A percentile compares a stretch with the other conserved stretches of the same genome.
These are phyloP conservation scores for Calonectria fujianensis DNA, from an alignment of 2,329 filamentous ascomycete species.

Conservation along the genomic window DNA sequence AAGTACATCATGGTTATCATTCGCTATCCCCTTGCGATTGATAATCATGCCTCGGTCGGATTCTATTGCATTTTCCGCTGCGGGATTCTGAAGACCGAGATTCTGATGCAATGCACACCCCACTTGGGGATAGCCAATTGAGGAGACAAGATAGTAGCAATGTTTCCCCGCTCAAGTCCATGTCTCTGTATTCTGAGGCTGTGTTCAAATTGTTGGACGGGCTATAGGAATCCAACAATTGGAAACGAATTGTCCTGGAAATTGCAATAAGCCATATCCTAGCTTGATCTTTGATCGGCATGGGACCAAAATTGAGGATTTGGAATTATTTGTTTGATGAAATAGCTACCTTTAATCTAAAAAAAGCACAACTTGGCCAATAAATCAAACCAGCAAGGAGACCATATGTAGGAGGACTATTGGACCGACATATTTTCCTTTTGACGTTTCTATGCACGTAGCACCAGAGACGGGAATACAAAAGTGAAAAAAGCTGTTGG, in stretches of 20 bases:
- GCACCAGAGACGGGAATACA: background rate
- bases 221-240: background rate
- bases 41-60: background rate
- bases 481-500: background rate
- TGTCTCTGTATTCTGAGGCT: background rate
- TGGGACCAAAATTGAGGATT: background rate
- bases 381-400: background rate
- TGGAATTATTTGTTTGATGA: background rate
- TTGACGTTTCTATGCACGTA: background rate
- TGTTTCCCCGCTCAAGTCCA: background rate
- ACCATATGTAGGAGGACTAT: background rate
- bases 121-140: background rate
- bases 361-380: background rate
- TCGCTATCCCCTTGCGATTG: background rate
- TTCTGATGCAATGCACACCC: background rate
- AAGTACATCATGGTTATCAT: background rate
- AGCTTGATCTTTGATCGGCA: background rate
- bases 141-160: background rate
- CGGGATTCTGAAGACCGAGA: background rate
- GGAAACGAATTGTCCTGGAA: background rate
- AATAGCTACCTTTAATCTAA: background rate
- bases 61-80: background rate
- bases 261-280: background rate
- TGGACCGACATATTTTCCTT: background rate
- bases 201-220: background rate